Evolutionary conservation across 176 grass and related monocot genomes (phyloP).

Genomic region (sorghum (Sorghum bicolor)): DNA sequence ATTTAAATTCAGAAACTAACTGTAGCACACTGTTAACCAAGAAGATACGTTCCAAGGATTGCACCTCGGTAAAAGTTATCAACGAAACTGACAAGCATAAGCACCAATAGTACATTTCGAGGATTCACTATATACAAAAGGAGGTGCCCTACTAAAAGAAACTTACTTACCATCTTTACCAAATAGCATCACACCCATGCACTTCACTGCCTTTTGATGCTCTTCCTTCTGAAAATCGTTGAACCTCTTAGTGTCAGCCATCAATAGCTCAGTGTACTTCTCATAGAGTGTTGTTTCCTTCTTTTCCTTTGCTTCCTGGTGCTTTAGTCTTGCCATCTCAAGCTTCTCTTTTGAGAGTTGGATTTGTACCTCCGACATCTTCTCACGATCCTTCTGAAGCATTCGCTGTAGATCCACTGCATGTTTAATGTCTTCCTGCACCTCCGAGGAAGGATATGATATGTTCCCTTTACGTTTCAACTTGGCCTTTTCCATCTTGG

Average conservation of each 20-base stretch:
- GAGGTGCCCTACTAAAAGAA: background rate
- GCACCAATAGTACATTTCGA: background rate
- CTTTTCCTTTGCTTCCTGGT: constrained; percentile 23
- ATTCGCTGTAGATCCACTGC: constrained; percentile 25
- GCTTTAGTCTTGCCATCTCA: constrained; percentile 33
- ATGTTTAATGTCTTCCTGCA: constrained; percentile 39
- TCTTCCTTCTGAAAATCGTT: constrained; percentile 27
- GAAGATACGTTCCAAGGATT: background rate
- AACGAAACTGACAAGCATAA: background rate
- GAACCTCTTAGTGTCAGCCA: constrained; percentile 36
- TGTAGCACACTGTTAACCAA: background rate
- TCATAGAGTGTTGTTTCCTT: constrained; percentile 32
- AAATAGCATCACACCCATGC: constrained; percentile 29
- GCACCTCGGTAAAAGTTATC: background rate
- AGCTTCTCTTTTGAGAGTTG: constrained; percentile 41
- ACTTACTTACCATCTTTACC: constrained; percentile 11
- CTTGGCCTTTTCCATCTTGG: background rate
- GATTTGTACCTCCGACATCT: constrained; percentile 37
- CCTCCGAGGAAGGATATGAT: background rate
- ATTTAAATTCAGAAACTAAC: background rate
- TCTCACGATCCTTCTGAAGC: constrained; percentile 37
- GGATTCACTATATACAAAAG: background rate
- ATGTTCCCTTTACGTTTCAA: constrained; percentile 18
- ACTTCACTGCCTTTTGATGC: constrained; percentile 33
- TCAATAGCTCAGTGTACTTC: constrained; percentile 43